Base-by-base conservation (phyloP, 257 asterid species). In the Plantago ovata region DNA sequence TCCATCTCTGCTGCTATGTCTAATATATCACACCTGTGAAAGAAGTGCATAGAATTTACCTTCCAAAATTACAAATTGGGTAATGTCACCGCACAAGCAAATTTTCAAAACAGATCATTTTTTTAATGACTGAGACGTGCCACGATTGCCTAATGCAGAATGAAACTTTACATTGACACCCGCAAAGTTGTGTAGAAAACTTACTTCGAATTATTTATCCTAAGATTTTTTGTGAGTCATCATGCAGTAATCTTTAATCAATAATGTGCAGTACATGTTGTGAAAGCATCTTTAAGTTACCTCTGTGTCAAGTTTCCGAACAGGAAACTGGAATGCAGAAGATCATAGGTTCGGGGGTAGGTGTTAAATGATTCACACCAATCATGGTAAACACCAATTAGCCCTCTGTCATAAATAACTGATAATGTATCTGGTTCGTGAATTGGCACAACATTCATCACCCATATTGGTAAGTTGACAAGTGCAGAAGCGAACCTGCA, bases 321-420 rank as follows among this genome's bases (percentile, higher is more conserved):
- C 71, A 86, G 95, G 81, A 78, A 86, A 70, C 87, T 84, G 40
- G 97, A 70, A 66, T 93, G 96, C 62, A 93, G 83, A 73, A 93
- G 95, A 84, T 93, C 97, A 45, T 71, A 89, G 53, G 99, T 74
- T 62, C 97, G 76, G 13, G 99, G 97, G 68, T 93, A 93, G 41
- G 97, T 86, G 73, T 73, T 89, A 23, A 89, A 77, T 33, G 96
- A 82, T 75, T 89, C 99, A 9, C 99, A 93, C 99, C 99, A 93
- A 56, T 93, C 99, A n/a, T 93, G 99, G 78, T 93, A 86, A 39
- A 83, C 66, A 32, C 97, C 97, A 19, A 93, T 72, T 62, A 93
- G 79, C 53, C 99, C 99, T 75, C 97, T 77, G 64, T 93, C 97
- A 14, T 74, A 89, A 49, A 93, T 84, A 59, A 83, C 68, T 0